Conservation (phyloP, 164 flowering plant species). For the Santalum album region DNA sequence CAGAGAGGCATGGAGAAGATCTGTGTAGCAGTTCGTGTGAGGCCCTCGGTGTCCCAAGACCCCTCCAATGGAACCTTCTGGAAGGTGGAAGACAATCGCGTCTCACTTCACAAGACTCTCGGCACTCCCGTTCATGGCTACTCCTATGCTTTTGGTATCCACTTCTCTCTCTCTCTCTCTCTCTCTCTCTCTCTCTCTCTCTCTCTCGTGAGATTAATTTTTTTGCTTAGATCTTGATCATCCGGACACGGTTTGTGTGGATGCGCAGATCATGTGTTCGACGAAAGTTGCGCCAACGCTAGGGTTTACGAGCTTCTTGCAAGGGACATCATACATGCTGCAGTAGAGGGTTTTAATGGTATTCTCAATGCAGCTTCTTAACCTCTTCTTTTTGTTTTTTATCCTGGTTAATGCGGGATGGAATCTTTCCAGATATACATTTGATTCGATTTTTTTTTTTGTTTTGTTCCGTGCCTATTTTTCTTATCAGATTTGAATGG, state of each 20-base stretch:
- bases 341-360: constrained; percentile 83
- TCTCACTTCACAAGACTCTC: constrained; percentile 62
- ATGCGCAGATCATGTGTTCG: constrained; percentile 72
- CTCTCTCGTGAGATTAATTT: neutral
- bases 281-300: constrained; percentile 47
- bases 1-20: constrained; percentile 64
- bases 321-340: constrained; percentile 64
- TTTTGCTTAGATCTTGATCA: neutral
- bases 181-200: neutral
- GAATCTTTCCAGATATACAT: no score
- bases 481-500: no score
- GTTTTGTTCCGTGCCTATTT: no score
- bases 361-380: neutral
- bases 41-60: constrained; percentile 41
- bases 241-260: neutral
- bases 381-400: neutral
- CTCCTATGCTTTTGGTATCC: constrained; percentile 68
- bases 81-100: constrained; percentile 72
- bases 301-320: constrained; percentile 60
- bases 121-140: constrained; percentile 66
- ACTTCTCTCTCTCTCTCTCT: neutral
- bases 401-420: neutral
- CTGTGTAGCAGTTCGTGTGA: constrained; percentile 75
- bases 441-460: no score
- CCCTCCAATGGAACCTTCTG: constrained; percentile 36